Conservation (phyloP, 345 rosid genomes). For the Microcos paniculata region DNA sequence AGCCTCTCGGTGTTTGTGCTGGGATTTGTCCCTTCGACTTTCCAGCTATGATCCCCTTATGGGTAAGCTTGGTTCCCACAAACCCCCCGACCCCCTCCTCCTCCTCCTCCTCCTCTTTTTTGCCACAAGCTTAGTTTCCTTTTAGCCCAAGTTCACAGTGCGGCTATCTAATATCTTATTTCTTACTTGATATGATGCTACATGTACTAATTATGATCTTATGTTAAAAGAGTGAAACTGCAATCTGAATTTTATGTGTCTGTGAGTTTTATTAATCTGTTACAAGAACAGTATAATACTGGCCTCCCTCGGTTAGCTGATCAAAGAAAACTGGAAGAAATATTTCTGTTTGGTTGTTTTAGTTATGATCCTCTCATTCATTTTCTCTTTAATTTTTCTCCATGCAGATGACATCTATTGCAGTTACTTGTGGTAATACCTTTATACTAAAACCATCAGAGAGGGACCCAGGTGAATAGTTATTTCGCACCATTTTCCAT, state of each 20-base stretch:
- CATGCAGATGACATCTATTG: conserved; percentile 89
- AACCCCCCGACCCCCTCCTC: no score
- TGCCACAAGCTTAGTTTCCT: conserved; percentile 20
- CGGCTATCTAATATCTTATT: neutral
- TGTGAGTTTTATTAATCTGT: neutral
- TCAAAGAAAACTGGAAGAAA: neutral
- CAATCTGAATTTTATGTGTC: neutral
- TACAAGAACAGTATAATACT: neutral
- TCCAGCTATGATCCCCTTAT: conserved; percentile 98
- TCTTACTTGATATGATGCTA: neutral
- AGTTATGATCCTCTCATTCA: neutral
- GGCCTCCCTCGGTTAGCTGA: neutral
- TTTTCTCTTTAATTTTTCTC: conserved; percentile 6
- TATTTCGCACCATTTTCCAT: neutral
- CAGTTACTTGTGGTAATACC: conserved; percentile 95
- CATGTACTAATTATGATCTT: neutral
- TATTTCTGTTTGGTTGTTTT: neutral
- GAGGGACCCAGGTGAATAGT: conserved; percentile 81
- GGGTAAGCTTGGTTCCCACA: conserved; percentile 69
- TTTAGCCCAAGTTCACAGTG: neutral
- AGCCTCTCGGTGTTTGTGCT: conserved; percentile 97
- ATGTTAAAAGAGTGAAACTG: neutral
- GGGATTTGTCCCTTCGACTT: conserved; percentile 97
- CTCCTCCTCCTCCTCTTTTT: no score
- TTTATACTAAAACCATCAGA: conserved; percentile 93